Base-by-base conservation (phyloP, 345 rosid species). In the Eucalyptus sp. region DNA sequence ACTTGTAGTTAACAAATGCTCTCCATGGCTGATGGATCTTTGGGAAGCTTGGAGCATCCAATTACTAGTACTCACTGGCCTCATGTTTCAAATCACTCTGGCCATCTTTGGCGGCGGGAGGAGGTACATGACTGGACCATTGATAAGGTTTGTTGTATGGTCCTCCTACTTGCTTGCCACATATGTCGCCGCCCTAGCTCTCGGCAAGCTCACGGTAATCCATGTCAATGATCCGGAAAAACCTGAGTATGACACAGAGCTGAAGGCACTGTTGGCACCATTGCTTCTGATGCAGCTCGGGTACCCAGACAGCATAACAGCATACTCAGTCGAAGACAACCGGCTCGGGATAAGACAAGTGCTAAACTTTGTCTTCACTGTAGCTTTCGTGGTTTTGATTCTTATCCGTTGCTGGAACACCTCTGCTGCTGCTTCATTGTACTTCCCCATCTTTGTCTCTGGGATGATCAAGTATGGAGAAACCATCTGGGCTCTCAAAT, bases 301-400 rank as follows among this genome's bases (percentile, higher is more conserved):
- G 44, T 86, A 88, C 37, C 90, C 92, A 6, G 92, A 91, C 62
- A 88, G 86, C 83, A 89, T 91, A 17, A 88, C 92, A 5, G 90
- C 92, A 11, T 91, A 89, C 52, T 83, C 92, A 10, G 87, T 89
- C 9, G 92, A 91, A 54, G 92, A 91, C 81, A 89, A 89, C 50
- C 33, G 88, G 46, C 64, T 91, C 9, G 90, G 92, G 8, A 41
- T 22, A n/a, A 86, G 92, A 68, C 89, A 86, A 33, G 76, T 91
- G 44, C 83, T 91, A 22, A 88, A 88, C 54, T 44, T 91, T 10
- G 83, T 54, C 58, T 80, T 89, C 43, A 87, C 90, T 10, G 41
- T 89, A 3, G 66, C 33, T 80, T 83, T 86, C 46, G 87, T 80
- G 15, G 17, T 66, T 31, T 89, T 87, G 87, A 86, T 87, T 18